Conservation (phyloP, 2,329 filamentous ascomycete species). For the Monosporascus sp. region DNA sequence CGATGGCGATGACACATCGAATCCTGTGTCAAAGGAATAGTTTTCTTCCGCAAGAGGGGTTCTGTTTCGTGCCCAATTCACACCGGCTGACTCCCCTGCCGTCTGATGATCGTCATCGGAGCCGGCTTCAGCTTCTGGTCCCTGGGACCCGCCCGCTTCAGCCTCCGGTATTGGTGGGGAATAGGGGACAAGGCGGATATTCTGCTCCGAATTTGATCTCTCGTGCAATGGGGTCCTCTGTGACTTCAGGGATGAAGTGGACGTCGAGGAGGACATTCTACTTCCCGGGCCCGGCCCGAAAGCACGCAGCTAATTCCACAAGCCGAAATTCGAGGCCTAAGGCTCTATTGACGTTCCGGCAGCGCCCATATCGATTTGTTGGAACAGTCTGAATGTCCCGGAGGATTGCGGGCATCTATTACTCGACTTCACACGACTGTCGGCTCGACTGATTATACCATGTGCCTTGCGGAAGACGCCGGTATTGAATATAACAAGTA, state of each 20-base stretch:
- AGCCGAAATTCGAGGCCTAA: constrained; percentile 7
- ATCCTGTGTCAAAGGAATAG: constrained; percentile 24
- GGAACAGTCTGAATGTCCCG: too few relatives aligned
- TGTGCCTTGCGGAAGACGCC: background rate
- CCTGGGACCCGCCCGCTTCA: constrained; percentile 17
- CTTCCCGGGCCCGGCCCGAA: constrained; percentile 16
- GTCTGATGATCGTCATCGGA: constrained; percentile 11
- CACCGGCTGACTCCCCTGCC: constrained; percentile 11
- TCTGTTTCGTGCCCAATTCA: constrained; percentile 16
- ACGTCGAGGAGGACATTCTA: constrained; percentile 28
- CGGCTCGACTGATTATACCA: background rate
- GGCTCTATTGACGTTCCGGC: constrained; percentile 14
- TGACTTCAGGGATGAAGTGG: constrained; percentile 20
- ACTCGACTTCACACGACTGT: background rate
- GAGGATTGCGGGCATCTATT: background rate
- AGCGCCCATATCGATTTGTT: constrained; percentile 14
- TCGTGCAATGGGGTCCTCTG: constrained; percentile 32
- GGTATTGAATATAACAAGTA: background rate
- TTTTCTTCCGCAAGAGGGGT: constrained; percentile 19
- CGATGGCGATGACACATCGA: constrained; percentile 30
- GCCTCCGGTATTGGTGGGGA: constrained; percentile 36
- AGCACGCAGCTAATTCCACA: constrained; percentile 8
- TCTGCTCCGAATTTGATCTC: constrained; percentile 36
- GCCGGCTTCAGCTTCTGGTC: constrained; percentile 10
- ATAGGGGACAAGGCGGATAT: constrained; percentile 46